These are phyloP conservation scores for Picea glauca DNA, from an alignment of 75 land plant species.

Conservation along the genomic window DNA sequence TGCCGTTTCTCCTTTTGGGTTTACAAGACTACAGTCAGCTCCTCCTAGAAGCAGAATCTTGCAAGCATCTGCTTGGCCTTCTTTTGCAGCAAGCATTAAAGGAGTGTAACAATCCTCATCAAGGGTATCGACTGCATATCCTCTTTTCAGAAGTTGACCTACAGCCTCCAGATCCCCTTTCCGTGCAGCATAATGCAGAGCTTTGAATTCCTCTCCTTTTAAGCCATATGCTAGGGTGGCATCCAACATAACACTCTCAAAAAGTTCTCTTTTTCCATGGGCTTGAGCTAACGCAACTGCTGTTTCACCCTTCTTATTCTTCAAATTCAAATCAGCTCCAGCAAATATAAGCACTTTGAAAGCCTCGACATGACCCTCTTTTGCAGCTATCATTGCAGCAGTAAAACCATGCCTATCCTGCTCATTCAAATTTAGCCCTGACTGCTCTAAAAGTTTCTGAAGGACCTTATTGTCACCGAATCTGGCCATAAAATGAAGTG, in stretches of 20 bases:
- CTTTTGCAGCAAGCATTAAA: slow-evolving; percentile 79
- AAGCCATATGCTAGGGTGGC: slow-evolving; percentile 52
- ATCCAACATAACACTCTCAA: slow-evolving; percentile 77
- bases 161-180: slow-evolving; percentile 55
- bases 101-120: slow-evolving; percentile 80
- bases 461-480: slow-evolving; percentile 54
- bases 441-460: slow-evolving; percentile 27
- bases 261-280: slow-evolving; percentile 32
- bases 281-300: slow-evolving; percentile 38
- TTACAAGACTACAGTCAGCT: slow-evolving; percentile 47
- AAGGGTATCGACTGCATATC: slow-evolving; percentile 52
- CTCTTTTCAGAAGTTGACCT: slow-evolving; percentile 42
- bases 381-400: slow-evolving; percentile 72
- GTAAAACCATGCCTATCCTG: slow-evolving; percentile 72
- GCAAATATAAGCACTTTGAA: slow-evolving; percentile 70
- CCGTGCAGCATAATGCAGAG: slow-evolving; percentile 77
- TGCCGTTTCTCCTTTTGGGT: slow-evolving; percentile 67
- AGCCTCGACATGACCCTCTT: slow-evolving; percentile 64
- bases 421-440: slow-evolving; percentile 35
- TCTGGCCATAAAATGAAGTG: slow-evolving; percentile 49
- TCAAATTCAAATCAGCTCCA: slow-evolving; percentile 71
- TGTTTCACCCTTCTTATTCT: slow-evolving; percentile 52
- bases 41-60: slow-evolving; percentile 49
- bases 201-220: slow-evolving; percentile 51
- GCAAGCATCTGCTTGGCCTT: slow-evolving; percentile 64